These are phyloP conservation scores for Trametes coccinea DNA, from an alignment of 768 basidiomycete genomes.

Conservation along the genomic window DNA sequence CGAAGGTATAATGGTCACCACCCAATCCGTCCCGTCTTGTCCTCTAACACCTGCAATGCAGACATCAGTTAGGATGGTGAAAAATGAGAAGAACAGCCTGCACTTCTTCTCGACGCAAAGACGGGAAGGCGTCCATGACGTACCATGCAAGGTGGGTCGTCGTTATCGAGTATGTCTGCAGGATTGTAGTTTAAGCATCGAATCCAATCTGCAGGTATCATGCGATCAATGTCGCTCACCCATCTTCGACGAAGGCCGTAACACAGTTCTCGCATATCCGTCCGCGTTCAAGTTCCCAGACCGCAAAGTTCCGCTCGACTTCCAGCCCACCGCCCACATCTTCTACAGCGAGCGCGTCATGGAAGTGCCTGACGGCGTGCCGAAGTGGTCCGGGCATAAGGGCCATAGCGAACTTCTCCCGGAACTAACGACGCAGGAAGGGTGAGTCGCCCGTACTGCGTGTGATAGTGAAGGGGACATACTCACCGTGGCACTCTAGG, in stretches of 20 bases:
- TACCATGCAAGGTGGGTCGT: constrained; percentile 34
- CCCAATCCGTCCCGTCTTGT: not conserved
- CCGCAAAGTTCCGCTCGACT: constrained; percentile 28
- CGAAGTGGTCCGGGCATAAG: constrained; percentile 35
- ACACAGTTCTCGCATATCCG: constrained; percentile 35
- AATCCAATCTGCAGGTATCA: constrained; percentile 21
- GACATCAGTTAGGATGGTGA: constrained; percentile 35
- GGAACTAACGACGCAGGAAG: constrained; percentile 27
- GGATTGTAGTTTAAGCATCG: not conserved
- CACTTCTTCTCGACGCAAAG: constrained; percentile 35
- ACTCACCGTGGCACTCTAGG: not conserved
- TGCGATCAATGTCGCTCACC: constrained; percentile 35
- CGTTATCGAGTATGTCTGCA: too few relatives aligned
- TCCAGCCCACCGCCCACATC: constrained; percentile 34
- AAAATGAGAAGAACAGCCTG: constrained; percentile 31
- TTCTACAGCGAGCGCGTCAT: constrained; percentile 33
- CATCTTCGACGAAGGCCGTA: constrained; percentile 37
- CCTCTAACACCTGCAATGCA: not conserved
- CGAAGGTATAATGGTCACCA: constrained; percentile 25
- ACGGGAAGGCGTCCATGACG: constrained; percentile 26
- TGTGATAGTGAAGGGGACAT: not conserved
- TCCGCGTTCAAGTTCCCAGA: constrained; percentile 32
- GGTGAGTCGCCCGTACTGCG: constrained; percentile 17
- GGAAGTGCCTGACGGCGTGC: constrained; percentile 34
- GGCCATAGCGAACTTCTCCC: constrained; percentile 29